Base-by-base conservation (phyloP, 768 basidiomycete species). In the Pulveroboletus sp. region DNA sequence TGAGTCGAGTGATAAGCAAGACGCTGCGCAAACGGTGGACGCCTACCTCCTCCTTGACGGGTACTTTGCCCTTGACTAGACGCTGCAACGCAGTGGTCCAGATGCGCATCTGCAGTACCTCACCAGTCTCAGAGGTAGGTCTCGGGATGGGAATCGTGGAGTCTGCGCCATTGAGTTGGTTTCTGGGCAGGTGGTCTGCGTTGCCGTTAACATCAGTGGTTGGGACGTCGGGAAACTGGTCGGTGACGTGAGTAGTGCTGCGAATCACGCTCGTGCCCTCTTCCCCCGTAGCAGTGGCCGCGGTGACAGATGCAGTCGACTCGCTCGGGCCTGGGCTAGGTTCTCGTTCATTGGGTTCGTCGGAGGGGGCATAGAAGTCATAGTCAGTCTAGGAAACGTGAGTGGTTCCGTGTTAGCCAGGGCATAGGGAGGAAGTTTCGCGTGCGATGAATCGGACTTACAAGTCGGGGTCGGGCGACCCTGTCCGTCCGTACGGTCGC, bases 71-170 rank as follows among this genome's bases (percentile, higher is more conserved):
- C 44, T 68, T 67, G 49, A 67, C 20, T 38, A 67, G 67, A 37
- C 67, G 65, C n/a, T 67, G 66, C 27, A 67, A 35, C 13, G 49
- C 54, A 5, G 23, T 0, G n/a, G 58, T 48, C 66, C 66, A 67
- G 23, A 22, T 10, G 1, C 16, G n/a, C 0, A 63, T 22, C 41
- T 52, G 50, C 17, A n/a, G n/a, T n/a, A 56, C 56, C 30, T 53
- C 54, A 22, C 12, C 3, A 13, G 41, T 16, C 1, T 32, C 45
- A 5, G 45, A 22, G 4, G 35, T 24, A 3, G 36, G 19, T n/a
- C 20, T 27, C 47, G 3, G 30, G n/a, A n/a, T n/a, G n/a, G n/a
- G n/a, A n/a, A n/a, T 45, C 20, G 29, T 20, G 2, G 35, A 10
- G 14, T 14, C 36, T 2, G n/a, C 41, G 23, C 31, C 45, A 22